Base-by-base conservation (phyloP, 2,329 filamentous ascomycete genomes). In the Fusarium subtropicale region DNA sequence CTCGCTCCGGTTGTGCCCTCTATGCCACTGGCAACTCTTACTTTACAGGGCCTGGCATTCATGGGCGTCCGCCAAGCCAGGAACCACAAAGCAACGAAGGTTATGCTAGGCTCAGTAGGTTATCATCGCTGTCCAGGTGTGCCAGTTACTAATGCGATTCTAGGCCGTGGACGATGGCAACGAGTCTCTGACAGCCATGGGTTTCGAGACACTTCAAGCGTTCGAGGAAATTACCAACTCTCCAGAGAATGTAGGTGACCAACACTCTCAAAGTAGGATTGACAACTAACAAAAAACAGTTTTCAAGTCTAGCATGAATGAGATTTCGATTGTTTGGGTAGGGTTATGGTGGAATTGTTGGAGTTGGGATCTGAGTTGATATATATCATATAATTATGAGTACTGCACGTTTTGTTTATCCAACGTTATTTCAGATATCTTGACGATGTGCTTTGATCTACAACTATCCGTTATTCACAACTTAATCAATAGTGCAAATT, bases 31-130 rank as follows among this genome's bases (percentile, higher is more conserved):
- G 88, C 90, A 30, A 90, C 86, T 0, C 79, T 96, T 31, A 85
- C 95, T 62, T 75, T 88, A 16, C 93, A 97, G 79, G 93, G 93
- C 0, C 80, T 97, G 68, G 91, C 93, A 16, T 80, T 97, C 65
- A 88, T 97, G 81, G 92, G 92, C 1, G 89, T 96, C 74, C 87
- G 92, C 60, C 93, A 96, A 80, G 92, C 93, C 78, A 95, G 94
- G 79, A 87, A 87, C 71, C 88, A 94, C 76, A 92, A 91, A 65
- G 90, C 91, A 53, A 86, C 87, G 68, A 89, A 89, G 62, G 92
- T 91, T 54, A 83, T 97, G 47, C 79, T 97, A 60, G 93, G 93
- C 77, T 94, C 92, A 87, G 93, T 96, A 81, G 83, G 90, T 51
- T 13, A 13, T 20, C 4, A 1, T 15, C 15, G 16, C 7, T 11